Evolutionary conservation across 345 rosid genomes (phyloP), one percentile per base, ranked within the genome.

Genomic region (Trapa incisa): DNA sequence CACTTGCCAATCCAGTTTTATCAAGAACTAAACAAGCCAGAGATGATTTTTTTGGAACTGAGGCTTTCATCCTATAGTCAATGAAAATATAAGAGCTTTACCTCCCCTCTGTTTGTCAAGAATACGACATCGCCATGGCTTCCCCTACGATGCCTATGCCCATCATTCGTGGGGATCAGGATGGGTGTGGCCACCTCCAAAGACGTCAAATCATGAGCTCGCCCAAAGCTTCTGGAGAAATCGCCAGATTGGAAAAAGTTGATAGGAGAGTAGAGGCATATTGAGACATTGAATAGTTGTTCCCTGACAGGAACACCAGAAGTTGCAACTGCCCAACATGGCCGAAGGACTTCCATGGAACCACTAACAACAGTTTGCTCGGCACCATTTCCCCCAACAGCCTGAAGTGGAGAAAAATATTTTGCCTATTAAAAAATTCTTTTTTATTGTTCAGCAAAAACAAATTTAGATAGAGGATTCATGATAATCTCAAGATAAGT

Each of bases 51-150:
- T 45, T 45, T 7, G 48, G 11, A 45, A 13, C 8, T 4, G 13
- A 6, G 0, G 48, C 13, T 45, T 5, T 11, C 48, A 45, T 2
- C 13, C 48, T 7, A 45, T 11, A 45, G 48, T 45, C 11, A 45
- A 33, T 5, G 37, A 47, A 47, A 36, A 33, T 33, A 56, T 12
- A 45, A 70, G n/a, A 66, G 35, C 82, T 67, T 65, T 89, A 95
- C 99, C 97, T 91, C 99, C 68, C 99, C 99, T 66, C 95, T 90
- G 69, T 86, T 94, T 33, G 99, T 89, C 79, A 89, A 82, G 86
- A 94, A 94, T 80, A 89, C 78, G 29, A 91, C 93, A 84, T 91
- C 96, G 15, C 97, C 96, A 64, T 82, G 92, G 78, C 93, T 94
- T 70, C 96, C 91, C 80, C 74, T 86, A 47, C 88, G 88, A 75